Conservation (phyloP, 768 basidiomycete species). For the Collybia nuda region DNA sequence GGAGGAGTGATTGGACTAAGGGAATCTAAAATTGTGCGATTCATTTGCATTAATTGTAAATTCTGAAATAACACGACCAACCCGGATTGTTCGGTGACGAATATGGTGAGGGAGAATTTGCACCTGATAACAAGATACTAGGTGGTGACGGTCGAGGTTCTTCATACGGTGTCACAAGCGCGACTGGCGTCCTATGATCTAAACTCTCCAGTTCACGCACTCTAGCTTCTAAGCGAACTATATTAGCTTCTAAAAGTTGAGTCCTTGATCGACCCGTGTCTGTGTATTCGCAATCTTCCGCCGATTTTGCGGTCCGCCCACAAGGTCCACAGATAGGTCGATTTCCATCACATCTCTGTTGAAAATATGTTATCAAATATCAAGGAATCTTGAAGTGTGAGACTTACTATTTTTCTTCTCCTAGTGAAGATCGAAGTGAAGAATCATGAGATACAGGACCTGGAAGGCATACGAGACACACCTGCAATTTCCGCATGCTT, state of each 20-base stretch:
- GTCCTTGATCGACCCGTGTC: slow-evolving; percentile 61
- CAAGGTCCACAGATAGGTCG: slow-evolving; percentile 66
- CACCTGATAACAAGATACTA: background rate
- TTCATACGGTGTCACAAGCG: slow-evolving; percentile 49
- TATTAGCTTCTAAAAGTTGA: slow-evolving; percentile 55
- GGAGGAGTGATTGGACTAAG: background rate
- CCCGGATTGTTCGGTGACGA: background rate
- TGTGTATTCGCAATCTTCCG: slow-evolving; percentile 67
- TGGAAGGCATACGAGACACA: slow-evolving; percentile 13
- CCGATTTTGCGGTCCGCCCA: slow-evolving; percentile 42
- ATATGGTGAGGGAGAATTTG: background rate
- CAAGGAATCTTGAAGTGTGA: background rate
- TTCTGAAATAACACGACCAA: no score
- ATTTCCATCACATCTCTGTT: slow-evolving; percentile 61
- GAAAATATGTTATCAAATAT: slow-evolving; percentile 3
- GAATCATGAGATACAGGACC: background rate
- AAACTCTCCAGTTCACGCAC: slow-evolving; percentile 55
- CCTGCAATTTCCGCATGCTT: slow-evolving; percentile 52
- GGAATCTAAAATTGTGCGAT: background rate
- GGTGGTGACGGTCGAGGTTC: slow-evolving; percentile 20
- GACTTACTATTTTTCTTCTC: slow-evolving; percentile 41
- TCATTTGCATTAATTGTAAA: background rate
- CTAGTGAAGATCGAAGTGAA: no score
- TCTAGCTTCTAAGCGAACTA: slow-evolving; percentile 51
- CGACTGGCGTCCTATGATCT: slow-evolving; percentile 37